Conservation (phyloP, 495 filamentous ascomycete genomes). For the Hyaloscypha finlandica region DNA sequence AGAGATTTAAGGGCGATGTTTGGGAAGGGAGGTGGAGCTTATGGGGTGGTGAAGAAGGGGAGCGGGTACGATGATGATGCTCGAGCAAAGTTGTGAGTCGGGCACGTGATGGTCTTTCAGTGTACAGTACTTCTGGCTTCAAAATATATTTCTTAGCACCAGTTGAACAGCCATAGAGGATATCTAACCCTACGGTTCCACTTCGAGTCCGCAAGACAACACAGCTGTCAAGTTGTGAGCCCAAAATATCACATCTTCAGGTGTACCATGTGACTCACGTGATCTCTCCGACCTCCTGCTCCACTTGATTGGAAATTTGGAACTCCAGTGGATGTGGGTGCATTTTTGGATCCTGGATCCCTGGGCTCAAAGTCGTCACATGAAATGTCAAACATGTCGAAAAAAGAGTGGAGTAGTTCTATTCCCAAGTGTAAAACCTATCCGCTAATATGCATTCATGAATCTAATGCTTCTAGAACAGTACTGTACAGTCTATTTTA, state of each 20-base stretch:
- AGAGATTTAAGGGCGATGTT: conserved; percentile 40
- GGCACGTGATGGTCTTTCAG: neutral
- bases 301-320: too few species aligned
- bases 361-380: neutral
- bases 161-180: too few species aligned
- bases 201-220: too few species aligned
- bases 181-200: too few species aligned
- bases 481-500: conserved; percentile 25
- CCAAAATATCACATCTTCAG: too few species aligned
- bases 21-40: conserved; percentile 45
- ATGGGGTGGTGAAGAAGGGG: conserved; percentile 30
- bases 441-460: conserved; percentile 7
- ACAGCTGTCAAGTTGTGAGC: too few species aligned
- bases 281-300: too few species aligned
- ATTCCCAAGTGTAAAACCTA: neutral
- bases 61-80: conserved; percentile 25
- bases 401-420: neutral
- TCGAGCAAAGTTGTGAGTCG: conserved; percentile 20
- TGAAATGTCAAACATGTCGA: neutral
- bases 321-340: neutral
- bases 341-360: neutral
- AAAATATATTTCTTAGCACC: neutral
- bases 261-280: too few species aligned
- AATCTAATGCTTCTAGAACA: conserved; percentile 25
- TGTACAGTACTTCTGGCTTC: neutral